Percentiles rank a stretch among this genome's conserved stretches.
These are phyloP conservation scores for Tilletia setariae DNA, from an alignment of 1,284 basidiomycete species.

Conservation along the genomic window DNA sequence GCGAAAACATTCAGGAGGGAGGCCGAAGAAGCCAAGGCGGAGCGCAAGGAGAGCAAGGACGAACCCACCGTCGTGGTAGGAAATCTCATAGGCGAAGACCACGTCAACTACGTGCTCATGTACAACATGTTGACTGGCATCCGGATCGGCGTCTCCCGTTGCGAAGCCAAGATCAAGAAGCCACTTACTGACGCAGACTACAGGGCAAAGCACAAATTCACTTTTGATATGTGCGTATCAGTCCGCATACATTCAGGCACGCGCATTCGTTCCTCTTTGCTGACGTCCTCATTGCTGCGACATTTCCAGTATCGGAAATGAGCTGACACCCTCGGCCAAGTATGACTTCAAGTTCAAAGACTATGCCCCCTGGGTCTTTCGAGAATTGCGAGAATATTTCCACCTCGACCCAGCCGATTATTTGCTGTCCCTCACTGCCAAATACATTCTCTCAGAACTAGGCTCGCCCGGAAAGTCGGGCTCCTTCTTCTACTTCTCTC, in stretches of 20 bases:
- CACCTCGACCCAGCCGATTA: conserved; percentile 96
- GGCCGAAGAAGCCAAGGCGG: conserved; percentile 22
- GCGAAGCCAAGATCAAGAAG: conserved; percentile 88
- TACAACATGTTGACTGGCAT: conserved; percentile 99
- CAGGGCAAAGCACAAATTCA: conserved; percentile 84
- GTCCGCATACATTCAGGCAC: conserved; percentile 17
- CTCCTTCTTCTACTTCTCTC: conserved; percentile 98
- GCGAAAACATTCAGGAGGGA: conserved; percentile 16
- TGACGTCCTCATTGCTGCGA: conserved; percentile 15
- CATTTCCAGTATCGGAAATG: conserved; percentile 75
- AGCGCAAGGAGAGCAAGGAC: conserved; percentile 17
- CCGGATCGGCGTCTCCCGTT: conserved; percentile 85
- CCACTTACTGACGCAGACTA: conserved; percentile 84
- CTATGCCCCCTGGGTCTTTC: conserved; percentile 97
- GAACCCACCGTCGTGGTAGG: conserved; percentile 69
- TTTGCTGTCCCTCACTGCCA: conserved; percentile 87
- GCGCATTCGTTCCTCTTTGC: background rate
- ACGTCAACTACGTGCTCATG: conserved; percentile 98
- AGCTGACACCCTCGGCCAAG: conserved; percentile 89
- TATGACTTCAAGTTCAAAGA: conserved; percentile 99
- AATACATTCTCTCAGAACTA: conserved; percentile 95
- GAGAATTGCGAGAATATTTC: conserved; percentile 88
- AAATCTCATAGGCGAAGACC: conserved; percentile 91
- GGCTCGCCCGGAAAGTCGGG: conserved; percentile 98
- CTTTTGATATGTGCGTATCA: conserved; percentile 78